Base-by-base conservation (phyloP, 2,329 filamentous ascomycete genomes). In the Onygenales sp. region DNA sequence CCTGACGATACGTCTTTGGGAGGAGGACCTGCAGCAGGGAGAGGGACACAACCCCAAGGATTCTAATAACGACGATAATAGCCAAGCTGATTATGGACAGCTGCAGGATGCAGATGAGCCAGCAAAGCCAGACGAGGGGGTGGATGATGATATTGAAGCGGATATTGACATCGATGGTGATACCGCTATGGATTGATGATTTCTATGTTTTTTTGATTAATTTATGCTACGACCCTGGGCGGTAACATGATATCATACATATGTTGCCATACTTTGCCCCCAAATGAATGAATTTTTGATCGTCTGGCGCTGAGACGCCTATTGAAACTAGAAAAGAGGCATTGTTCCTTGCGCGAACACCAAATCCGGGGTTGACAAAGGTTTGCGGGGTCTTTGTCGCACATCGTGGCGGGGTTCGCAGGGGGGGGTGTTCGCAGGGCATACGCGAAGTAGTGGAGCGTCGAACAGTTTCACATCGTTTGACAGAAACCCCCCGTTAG, bases 1-100 rank as follows among this genome's bases (percentile, higher is more conserved):
- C 63, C 74, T 75, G 57, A 83, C 79, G 2, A 74, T 87, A 17
- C 76, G 78, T 52, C 69, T 87, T 5, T 87, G 83, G 81, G 74
- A 77, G 52, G 75, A 79, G 58, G 62, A 66, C 1, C 56, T 49
- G 11, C 57, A 56, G 14, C 56, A 55, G 37, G 55, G 57, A 7
- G 56, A 58, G 32, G 56, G 56, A 54, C 46, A 52, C 40, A 54
- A 58, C 37, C 52, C 56, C 6, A 56, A 58, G 37, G 56, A 58
- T 6, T 27, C 56, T 45, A 56, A 50, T 3, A 58, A 56, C 13
- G 52, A 55, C 1, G 21, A 42, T 7, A 37, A 49, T 44, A 31
- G 13, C 8, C 39, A 49, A 10, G 17, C 36, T 44, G 17, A 34
- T 37, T 43, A 42, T 10, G 21, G 43, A 34, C 47, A 4, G 21